Base-by-base conservation (phyloP, 208 protist genomes). In the Leptomonas seymouri region DNA sequence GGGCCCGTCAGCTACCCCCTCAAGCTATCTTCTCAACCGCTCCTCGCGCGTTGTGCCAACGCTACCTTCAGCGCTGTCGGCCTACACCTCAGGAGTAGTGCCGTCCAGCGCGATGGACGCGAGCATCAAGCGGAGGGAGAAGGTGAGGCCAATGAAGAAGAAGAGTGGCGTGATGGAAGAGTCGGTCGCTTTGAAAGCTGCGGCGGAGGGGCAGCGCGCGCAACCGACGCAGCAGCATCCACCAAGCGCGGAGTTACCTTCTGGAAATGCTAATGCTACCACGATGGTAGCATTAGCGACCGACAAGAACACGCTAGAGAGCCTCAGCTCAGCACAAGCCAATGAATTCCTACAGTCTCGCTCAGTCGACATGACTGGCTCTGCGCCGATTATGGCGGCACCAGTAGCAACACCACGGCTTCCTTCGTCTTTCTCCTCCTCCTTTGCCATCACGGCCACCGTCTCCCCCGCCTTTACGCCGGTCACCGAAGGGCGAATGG, bases 401-500 rank as follows among this genome's bases (percentile, higher is more conserved):
- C 3, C n/a, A 5, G 45, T 23, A 49, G 45, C 12, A 49, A 49
- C 3, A 49, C 3, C 18, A 49, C 34, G 9, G 27, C 28, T 15
- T 14, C 6, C n/a, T 31, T 28, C 49, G 15, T 59, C 34, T 23
- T 49, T 31, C n/a, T 50, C 57, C 45, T 20, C 58, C 18, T 23
- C 45, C 58, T 41, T 44, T 3, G 2, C 11, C 9, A 6, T 21
- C 27, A 44, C 58, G 7, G 2, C 11, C 9, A 14, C 20, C 44
- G 58, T 53, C 45, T 41, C 41, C 14, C 58, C 58, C 18, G 27
- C 53, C 18, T 64, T 44, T 2, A 28, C 53, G 45, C 45, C 58
- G 4, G 28, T 9, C 34, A 39, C 34, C 34, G 34, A 15, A 23
- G 16, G 27, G 25, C 12, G 5, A 1, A 39, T 34, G 44, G 44